Base-by-base conservation (phyloP, 1,139 yeast genomes). In the Yamadazyma oceani region DNA sequence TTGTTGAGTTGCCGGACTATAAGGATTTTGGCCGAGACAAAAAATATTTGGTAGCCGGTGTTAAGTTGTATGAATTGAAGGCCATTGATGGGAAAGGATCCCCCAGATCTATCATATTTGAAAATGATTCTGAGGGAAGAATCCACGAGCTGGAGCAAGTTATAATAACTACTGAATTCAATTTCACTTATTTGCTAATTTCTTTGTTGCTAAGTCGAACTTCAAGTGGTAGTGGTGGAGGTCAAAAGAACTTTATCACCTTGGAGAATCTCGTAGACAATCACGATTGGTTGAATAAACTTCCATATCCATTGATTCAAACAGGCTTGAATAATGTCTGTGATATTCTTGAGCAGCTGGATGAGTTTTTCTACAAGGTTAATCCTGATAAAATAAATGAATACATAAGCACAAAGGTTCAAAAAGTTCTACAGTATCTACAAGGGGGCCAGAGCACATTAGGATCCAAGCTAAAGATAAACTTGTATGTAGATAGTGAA, bases 261-360 rank as follows among this genome's bases (percentile, higher is more conserved):
- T 47, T 64, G 12, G 81, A 78, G 26, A 83, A 79, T 48, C 48
- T 78, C 3, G 47, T 65, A 13, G 85, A 80, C 46, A 54, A 57
- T 13, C 51, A 54, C 5, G 57, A 53, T 2, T 55, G 75, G 49
- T 45, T 48, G 2, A 49, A 48, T 10, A 41, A 45, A 9, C 32
- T 75, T 10, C 61, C 69, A 0, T 53, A 54, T 26, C 34, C 27
- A 1, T 17, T 54, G 6, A 46, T 69, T 6, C 41, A 46, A 17
- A 31, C 34, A 0, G 49, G 62, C 2, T 46, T 80, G 25, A 48
- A 45, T 1, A 38, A 42, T 5, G 58, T 79, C 2, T 71, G 80
- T 44, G 82, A 78, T 12, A 49, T 51, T 0, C 58, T 78, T 2
- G 61, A 54, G 17, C 82, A 78, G 46, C 70, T 65, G 31, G 79